Conservation (phyloP, 108 stramenopile species). For the Nitzschia putrida region DNA sequence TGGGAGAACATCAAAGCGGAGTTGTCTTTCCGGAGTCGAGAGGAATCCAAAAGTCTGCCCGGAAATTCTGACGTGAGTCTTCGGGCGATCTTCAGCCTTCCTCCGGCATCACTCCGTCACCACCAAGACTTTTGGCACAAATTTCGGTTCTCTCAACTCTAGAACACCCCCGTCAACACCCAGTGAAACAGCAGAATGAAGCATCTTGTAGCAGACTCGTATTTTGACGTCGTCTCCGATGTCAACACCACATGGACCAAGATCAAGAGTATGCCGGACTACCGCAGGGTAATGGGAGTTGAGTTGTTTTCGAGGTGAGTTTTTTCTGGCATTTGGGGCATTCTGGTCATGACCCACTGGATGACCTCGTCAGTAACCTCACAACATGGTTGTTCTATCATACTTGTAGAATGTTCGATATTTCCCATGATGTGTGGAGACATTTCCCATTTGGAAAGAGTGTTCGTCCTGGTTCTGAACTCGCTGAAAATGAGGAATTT, state of each 20-base stretch:
- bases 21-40: too few relatives aligned
- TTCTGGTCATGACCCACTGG: not conserved
- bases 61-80: too few relatives aligned
- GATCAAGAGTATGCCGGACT: conserved; percentile 10
- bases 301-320: conserved; percentile 14
- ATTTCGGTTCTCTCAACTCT: too few relatives aligned
- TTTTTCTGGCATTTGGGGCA: not conserved
- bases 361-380: not conserved
- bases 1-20: too few relatives aligned
- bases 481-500: conserved; percentile 9
- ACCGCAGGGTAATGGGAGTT: conserved; percentile 2
- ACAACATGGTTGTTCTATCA: not conserved
- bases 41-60: too few relatives aligned
- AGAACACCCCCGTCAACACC: too few relatives aligned
- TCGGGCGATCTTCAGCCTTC: too few relatives aligned
- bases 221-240: conserved; percentile 18
- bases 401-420: conserved; percentile 18
- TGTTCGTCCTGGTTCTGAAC: not conserved
- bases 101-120: too few relatives aligned
- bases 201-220: conserved; percentile 13
- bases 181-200: conserved; percentile 3
- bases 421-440: conserved; percentile 12
- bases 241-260: conserved; percentile 8
- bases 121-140: too few relatives aligned
- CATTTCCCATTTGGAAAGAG: conserved; percentile 8